Evolutionary conservation across 495 filamentous ascomycete genomes (phyloP).

Genomic region (Collariella sp.): DNA sequence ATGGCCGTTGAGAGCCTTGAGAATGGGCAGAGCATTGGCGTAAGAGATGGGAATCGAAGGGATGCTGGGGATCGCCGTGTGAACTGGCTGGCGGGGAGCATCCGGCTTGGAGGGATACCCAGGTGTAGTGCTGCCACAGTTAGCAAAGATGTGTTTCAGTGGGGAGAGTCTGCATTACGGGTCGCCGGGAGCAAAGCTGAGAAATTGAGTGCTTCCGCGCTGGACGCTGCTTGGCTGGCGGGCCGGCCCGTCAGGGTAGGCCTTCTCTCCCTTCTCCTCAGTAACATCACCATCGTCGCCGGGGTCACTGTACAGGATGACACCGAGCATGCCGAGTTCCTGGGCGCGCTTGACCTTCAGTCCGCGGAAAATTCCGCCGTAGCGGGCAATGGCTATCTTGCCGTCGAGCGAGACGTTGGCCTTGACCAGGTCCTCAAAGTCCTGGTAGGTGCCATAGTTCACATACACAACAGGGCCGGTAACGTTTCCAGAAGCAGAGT

Average conservation of each 20-base stretch:
- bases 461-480: slow-evolving; percentile 71
- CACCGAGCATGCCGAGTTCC: slow-evolving; percentile 84
- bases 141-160: no score
- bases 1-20: slow-evolving; percentile 82
- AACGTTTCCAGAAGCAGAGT: slow-evolving; percentile 85
- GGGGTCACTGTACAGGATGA: slow-evolving; percentile 79
- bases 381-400: slow-evolving; percentile 81
- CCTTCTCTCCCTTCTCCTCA: slow-evolving; percentile 66
- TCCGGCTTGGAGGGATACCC: slow-evolving; percentile 92
- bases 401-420: slow-evolving; percentile 69
- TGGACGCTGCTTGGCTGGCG: slow-evolving; percentile 85
- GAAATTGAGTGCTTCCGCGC: slow-evolving; percentile 79
- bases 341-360: slow-evolving; percentile 89
- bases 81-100: slow-evolving; percentile 63
- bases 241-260: slow-evolving; percentile 83
- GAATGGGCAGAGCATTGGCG: slow-evolving; percentile 70
- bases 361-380: slow-evolving; percentile 80
- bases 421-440: slow-evolving; percentile 74
- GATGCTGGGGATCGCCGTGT: slow-evolving; percentile 65
- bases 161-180: slow-evolving; percentile 32
- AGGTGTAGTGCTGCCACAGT: slow-evolving; percentile 64
- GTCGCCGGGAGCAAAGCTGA: slow-evolving; percentile 57
- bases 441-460: slow-evolving; percentile 78
- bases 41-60: slow-evolving; percentile 93
- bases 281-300: slow-evolving; percentile 79